Base-by-base conservation (phyloP, 306 rosid species). In the Alnus glutinosa region DNA sequence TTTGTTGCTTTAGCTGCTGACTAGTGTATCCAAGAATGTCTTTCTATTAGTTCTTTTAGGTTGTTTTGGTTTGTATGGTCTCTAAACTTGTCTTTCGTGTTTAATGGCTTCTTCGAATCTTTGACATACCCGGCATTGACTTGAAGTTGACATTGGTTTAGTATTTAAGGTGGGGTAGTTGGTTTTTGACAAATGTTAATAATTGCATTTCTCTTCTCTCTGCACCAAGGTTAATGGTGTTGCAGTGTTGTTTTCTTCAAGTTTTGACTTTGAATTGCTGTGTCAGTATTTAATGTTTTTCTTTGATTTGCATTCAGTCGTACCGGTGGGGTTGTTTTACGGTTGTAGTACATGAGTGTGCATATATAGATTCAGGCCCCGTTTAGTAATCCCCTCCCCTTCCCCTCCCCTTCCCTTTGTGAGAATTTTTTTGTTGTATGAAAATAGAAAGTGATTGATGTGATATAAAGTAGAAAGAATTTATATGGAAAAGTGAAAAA, bases 101-200 rank as follows among this genome's bases (percentile, higher is more conserved):
- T 37, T 39, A 67, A 67, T 18, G 8, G 12, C 3, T 67, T 67
- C 23, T 39, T 3, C 13, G 71, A 39, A 8, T 67, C 49, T 67
- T 64, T 39, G 50, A 44, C 49, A 64, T 64, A 37, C 37, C 42
- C 9, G 50, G 48, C 51, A 67, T 9, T 39, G 32, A 37, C 8
- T 39, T 39, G 12, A 67, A 67, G 72, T 64, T 67, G 49, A 44
- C 72, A 67, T 67, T 39, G 72, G 23, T 39, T 42, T 67, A 67
- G 9, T 64, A 32, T 2, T 5, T 36, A 6, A 58, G 37, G 15
- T 58, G 66, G 9, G 66, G 19, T 23, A 2, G 36, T 58, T 19
- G 34, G 1, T 8, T 9, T 58, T 15, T 54, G 16, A 19, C 44
- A 4, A 30, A 11, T 30, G 7, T 62, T 59, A 30, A 15, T 15